Evolutionary conservation across 176 grass and related monocot species (phyloP), one percentile per base, ranked within the genome.

Genomic region (Dendrocalamus sinicus): DNA sequence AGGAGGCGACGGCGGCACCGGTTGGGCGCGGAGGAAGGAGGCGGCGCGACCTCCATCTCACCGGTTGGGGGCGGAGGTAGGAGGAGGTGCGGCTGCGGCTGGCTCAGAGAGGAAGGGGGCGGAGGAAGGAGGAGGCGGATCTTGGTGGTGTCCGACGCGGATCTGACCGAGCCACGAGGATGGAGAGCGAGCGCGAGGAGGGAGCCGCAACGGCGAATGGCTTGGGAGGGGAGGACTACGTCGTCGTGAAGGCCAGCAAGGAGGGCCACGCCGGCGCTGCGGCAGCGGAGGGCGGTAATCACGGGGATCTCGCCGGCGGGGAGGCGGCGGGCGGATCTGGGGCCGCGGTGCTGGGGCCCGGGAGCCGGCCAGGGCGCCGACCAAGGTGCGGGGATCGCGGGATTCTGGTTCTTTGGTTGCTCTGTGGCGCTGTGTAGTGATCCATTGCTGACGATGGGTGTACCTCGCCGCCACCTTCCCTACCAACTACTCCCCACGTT

Each of bases 321-420:
- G 55, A 64, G n/a, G 1, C 16, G 15, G n/a, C 12, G 60, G 82
- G 26, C 9, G 87, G 77, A 77, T 89, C 87, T 85, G 81, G n/a
- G 44, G 30, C 66, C 44, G 70, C 32, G 12, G 20, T 13, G 6
- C 23, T 45, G 30, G 53, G 2, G 3, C 35, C 44, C 10, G 84
- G 63, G 70, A 30, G 39, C 15, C 75, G 22, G 40, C 75, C 72
- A 72, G 62, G 66, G 57, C 80, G 15, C 17, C 82, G 19, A 14
- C 85, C 30, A 87, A 91, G 85, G 85, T 82, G 57, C 63, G 87
- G 19, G 26, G 28, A 24, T 82, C 20, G 12, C 70, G 17, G 50
- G 68, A 66, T 85, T 48, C 40, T n/a, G 30, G 35, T 55, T 1
- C 70, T 40, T 44, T 9, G 4, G 11, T 72, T 43, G 15, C 17